Evolutionary conservation across 2,329 filamentous ascomycete genomes (phyloP), one percentile per base, ranked within the genome.

Genomic region (Venturia aucupariae): DNA sequence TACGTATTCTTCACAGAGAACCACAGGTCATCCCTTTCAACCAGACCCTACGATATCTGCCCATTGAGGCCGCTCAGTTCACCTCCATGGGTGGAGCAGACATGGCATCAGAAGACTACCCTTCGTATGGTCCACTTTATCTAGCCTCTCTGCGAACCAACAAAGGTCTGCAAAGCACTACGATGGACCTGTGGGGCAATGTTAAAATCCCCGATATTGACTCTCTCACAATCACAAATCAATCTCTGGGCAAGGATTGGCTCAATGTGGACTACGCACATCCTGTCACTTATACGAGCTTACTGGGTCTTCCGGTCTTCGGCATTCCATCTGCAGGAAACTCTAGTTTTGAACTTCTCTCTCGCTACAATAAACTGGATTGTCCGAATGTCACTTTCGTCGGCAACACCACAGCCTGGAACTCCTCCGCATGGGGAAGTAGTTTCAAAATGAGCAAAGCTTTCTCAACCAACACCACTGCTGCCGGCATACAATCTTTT

Each of bases 131-230:
- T 35, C 51, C 51, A 32, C 51, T 55, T 17, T 55, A 55, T n/a
- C 27, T 55, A 19, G 27, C 51, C 19, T 68, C 66, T 4, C 66
- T 62, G 44, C 59, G 27, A n/a, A 64, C 66, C 11, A 66, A 73
- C 38, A 68, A 30, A 15, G 70, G 72, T 0, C 70, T 71, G 3
- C 55, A 75, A 0, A 39, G 73, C 0, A 70, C 70, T 2, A 69
- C 73, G 0, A 11, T 65, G 1, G 73, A 75, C 60, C 54, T 65
- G 2, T 76, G 74, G 73, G 72, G 71, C 1, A 76, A 75, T 57
- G 67, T 75, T 35, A 75, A 74, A 44, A 71, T 76, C 7, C 74
- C 71, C 2, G 66, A 44, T 3, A n/a, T 72, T 4, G 68, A 70
- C 3, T 19, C 46, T 0, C 24, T 71, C 6, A 67, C 67, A n/a